Conservation (phyloP, 352 stramenopile genomes). For the Peronosclerospora sorghi region DNA sequence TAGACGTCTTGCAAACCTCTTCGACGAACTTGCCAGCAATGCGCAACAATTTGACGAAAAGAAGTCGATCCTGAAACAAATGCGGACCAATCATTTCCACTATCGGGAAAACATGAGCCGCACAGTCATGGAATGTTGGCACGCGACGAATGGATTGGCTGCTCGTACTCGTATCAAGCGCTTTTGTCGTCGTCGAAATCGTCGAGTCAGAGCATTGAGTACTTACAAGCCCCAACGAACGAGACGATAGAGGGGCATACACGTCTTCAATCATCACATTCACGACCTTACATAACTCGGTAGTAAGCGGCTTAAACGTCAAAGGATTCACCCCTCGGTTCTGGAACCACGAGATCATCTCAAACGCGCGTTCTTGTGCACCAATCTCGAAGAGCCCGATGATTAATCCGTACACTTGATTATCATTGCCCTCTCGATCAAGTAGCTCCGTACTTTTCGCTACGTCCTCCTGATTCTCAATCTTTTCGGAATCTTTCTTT, state of each 20-base stretch:
- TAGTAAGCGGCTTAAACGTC: conserved; percentile 44
- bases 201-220: background rate
- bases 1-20: conserved; percentile 20
- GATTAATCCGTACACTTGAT: conserved; percentile 78
- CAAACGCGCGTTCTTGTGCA: conserved; percentile 45
- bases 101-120: conserved; percentile 41
- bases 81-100: conserved; percentile 55
- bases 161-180: conserved; percentile 4
- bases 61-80: conserved; percentile 53
- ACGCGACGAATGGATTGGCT: conserved; percentile 28
- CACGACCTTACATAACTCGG: conserved; percentile 58
- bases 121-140: conserved; percentile 28
- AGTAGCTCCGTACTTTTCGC: conserved; percentile 9
- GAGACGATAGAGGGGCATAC: conserved; percentile 46
- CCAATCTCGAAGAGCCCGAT: conserved; percentile 72
- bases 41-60: conserved; percentile 67
- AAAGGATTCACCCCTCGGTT: conserved; percentile 53
- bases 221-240: conserved; percentile 33
- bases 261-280: conserved; percentile 45
- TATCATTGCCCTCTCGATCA: conserved; percentile 29
- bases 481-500: conserved; percentile 37
- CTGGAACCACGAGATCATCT: conserved; percentile 77
- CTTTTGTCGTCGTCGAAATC: conserved; percentile 1
- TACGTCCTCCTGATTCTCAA: conserved; percentile 15
- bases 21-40: conserved; percentile 47